Percentiles rank a stretch among this genome's conserved stretches.
phyloP scores from a whole-genome alignment of 306 rosid genomes.

The Cercis canadensis region DNA sequence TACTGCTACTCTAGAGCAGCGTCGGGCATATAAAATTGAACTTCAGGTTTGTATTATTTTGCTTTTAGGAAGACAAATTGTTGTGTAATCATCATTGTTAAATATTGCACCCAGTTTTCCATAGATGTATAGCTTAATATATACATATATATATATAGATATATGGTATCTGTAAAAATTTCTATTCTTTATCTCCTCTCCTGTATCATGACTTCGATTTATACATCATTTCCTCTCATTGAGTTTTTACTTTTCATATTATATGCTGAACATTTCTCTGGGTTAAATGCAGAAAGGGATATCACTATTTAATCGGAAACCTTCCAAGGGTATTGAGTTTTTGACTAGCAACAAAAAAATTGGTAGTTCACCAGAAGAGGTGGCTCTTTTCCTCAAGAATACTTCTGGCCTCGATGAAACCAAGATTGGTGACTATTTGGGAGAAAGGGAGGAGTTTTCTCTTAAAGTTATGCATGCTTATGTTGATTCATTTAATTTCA shows the following conservation, averaged over 20 bases:
- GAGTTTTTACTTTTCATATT: conserved; percentile 38
- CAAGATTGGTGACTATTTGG: conserved; percentile 93
- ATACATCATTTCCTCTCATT: conserved; percentile 24
- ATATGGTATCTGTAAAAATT: conserved; percentile 23
- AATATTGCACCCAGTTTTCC: background rate
- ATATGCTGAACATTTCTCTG: conserved; percentile 51
- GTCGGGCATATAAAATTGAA: conserved; percentile 91
- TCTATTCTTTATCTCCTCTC: conserved; percentile 4
- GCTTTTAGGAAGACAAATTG: conserved; percentile 18
- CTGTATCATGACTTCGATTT: conserved; percentile 24
- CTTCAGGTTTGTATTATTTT: conserved; percentile 75
- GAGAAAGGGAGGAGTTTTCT: conserved; percentile 94
- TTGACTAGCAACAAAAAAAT: conserved; percentile 77
- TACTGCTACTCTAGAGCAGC: conserved; percentile 92
- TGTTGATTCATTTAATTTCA: conserved; percentile 93
- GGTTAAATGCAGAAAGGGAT: conserved; percentile 93
- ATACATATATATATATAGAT: too few species aligned
- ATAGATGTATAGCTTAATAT: background rate
- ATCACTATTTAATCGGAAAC: conserved; percentile 88
- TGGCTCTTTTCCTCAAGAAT: conserved; percentile 88
- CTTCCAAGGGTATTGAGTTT: conserved; percentile 94
- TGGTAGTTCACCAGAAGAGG: conserved; percentile 86
- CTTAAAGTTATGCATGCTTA: conserved; percentile 99
- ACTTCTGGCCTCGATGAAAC: conserved; percentile 81
- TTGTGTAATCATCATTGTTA: conserved; percentile 25